phyloP scores from a whole-genome alignment of 2,329 filamentous ascomycete genomes.

The Fusarium lateritium region DNA sequence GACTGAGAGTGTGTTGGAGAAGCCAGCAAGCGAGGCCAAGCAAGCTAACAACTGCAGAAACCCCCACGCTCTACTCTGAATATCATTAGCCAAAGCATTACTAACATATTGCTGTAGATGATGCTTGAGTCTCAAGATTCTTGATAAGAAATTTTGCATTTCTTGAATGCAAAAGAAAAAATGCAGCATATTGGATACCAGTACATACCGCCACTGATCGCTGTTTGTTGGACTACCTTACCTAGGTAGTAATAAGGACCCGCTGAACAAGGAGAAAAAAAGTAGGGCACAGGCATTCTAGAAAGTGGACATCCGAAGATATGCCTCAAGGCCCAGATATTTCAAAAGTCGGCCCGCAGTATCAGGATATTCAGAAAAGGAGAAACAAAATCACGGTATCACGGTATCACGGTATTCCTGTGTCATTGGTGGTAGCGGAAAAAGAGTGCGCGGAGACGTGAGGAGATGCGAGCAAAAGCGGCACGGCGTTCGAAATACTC shows the following conservation, averaged over 20 bases:
- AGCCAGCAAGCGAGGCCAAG: not conserved
- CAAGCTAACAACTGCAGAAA: not conserved
- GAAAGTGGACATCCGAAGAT: not conserved
- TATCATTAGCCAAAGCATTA: constrained; percentile 17
- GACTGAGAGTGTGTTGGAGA: constrained; percentile 1
- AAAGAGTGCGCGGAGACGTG: constrained; percentile 1
- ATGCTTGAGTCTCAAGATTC: not conserved
- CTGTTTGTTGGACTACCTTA: too few species aligned
- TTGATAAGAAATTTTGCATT: not conserved
- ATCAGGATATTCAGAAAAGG: constrained; percentile 30
- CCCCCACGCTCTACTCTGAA: constrained; percentile 7
- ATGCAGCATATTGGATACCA: not conserved
- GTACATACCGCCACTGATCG: not conserved
- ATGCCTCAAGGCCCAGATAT: constrained; percentile 18
- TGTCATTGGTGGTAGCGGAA: constrained; percentile 16
- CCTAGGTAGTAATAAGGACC: not conserved
- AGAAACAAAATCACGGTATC: constrained; percentile 25
- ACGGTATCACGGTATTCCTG: constrained; percentile 14
- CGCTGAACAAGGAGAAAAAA: constrained; percentile 9
- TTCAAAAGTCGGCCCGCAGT: constrained; percentile 27
- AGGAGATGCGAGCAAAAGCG: constrained; percentile 2
- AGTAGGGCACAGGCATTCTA: constrained; percentile 4
- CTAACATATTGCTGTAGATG: not conserved
- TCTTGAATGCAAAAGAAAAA: not conserved
- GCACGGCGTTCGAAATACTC: not conserved